phyloP scores from a whole-genome alignment of 495 filamentous ascomycete genomes.

The Neurospora africana region DNA sequence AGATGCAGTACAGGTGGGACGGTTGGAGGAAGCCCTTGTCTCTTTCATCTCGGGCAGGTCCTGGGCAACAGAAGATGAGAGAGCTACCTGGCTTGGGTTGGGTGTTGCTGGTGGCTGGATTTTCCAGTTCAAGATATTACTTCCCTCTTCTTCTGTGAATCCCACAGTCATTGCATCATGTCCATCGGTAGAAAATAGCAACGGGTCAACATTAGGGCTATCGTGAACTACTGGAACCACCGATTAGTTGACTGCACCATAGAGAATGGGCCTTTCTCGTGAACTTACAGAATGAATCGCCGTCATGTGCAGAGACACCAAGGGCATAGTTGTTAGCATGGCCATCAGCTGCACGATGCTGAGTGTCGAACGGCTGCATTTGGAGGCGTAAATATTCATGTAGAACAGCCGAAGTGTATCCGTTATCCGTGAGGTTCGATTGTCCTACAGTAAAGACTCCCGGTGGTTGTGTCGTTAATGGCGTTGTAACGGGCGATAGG shows the following conservation, averaged over 20 bases:
- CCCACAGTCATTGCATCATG: neutral
- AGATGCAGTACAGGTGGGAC: neutral
- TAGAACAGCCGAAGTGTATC: neutral
- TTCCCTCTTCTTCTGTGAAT: neutral
- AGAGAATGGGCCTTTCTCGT: neutral
- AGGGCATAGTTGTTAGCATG: neutral
- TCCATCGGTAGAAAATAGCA: neutral
- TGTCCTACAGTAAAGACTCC: neutral
- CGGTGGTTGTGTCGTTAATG: neutral
- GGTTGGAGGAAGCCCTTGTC: neutral
- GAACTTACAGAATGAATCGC: neutral
- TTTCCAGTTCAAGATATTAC: neutral
- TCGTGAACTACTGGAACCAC: neutral
- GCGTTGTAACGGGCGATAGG: neutral
- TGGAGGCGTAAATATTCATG: neutral
- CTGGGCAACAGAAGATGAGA: neutral
- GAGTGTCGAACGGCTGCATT: neutral
- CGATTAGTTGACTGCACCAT: neutral
- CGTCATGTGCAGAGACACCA: neutral
- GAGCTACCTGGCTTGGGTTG: neutral
- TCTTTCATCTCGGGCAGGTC: neutral
- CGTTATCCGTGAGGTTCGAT: neutral
- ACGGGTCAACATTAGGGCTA: neutral
- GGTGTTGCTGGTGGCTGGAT: neutral
- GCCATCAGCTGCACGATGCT: neutral